A percentile compares a stretch with the other conserved stretches of the same genome.
Evolutionary conservation across 2,329 filamentous ascomycete species (phyloP).

Genomic region (Fusarium pseudoanthophilum): DNA sequence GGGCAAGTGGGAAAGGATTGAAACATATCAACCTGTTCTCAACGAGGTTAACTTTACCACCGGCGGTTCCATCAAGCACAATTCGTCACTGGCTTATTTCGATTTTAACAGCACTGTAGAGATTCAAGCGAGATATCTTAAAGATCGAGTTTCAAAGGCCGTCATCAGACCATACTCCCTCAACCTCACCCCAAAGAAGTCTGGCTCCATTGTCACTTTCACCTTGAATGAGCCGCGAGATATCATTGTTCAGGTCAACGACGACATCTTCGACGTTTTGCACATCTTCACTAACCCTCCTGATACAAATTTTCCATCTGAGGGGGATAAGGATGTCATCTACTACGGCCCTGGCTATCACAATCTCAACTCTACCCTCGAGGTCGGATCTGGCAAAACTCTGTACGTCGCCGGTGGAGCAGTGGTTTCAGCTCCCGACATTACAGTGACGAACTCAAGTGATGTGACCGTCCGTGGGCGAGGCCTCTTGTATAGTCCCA

Average conservation of each 20-base stretch:
- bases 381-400: not conserved
- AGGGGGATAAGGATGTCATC: fast-evolving
- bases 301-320: fast-evolving
- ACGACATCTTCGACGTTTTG: not conserved
- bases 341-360: not conserved
- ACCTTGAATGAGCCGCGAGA: not conserved
- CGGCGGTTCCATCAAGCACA: not conserved
- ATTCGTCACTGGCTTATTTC: not conserved
- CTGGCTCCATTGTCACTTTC: not conserved
- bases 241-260: not conserved
- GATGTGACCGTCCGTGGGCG: not conserved
- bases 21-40: not conserved
- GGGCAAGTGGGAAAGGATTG: not conserved
- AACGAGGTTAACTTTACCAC: not conserved
- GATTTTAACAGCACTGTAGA: not conserved
- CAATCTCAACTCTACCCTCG: not conserved
- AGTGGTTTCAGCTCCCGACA: fast-evolving
- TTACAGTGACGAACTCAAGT: not conserved
- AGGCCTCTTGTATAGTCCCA: not conserved
- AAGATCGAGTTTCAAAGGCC: fast-evolving
- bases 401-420: not conserved
- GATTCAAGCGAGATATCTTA: not conserved
- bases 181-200: not conserved
- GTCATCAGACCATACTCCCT: not conserved
- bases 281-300: not conserved